These are phyloP conservation scores for Lasiosphaeria miniovina DNA, from an alignment of 495 filamentous ascomycete genomes.

Conservation along the genomic window DNA sequence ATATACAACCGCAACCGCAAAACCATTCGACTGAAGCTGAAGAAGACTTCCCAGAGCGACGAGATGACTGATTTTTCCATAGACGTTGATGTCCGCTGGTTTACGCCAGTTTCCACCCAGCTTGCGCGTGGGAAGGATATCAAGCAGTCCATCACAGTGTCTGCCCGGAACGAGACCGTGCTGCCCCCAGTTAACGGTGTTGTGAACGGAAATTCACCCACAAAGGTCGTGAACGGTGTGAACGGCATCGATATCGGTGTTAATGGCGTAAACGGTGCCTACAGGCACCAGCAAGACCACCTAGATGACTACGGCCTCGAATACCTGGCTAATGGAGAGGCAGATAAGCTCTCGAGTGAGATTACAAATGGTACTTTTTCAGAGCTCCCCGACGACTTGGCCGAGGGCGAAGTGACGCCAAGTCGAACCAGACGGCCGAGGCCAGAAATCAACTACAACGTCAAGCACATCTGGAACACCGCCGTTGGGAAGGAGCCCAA, in stretches of 20 bases:
- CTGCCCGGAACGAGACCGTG: conserved; percentile 27
- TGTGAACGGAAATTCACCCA: conserved; percentile 7
- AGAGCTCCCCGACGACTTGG: conserved; percentile 19
- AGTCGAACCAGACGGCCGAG: conserved; percentile 38
- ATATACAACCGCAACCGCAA: conserved; percentile 39
- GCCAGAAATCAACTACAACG: conserved; percentile 49
- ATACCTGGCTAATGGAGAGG: conserved; percentile 22
- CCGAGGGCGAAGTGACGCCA: conserved; percentile 36
- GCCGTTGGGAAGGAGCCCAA: conserved; percentile 44
- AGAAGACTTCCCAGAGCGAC: conserved; percentile 29
- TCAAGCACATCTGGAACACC: conserved; percentile 47
- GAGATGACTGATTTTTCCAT: conserved; percentile 37
- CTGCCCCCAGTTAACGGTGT: conserved; percentile 30
- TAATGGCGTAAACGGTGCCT: conserved; percentile 24
- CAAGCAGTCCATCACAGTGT: conserved; percentile 27
- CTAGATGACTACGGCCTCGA: background rate
- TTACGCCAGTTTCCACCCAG: conserved; percentile 30
- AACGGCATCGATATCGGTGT: conserved; percentile 15
- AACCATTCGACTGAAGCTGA: conserved; percentile 34
- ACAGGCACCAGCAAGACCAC: conserved; percentile 15
- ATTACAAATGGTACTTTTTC: conserved; percentile 8
- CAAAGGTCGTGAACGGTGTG: conserved; percentile 23
- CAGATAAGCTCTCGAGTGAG: conserved; percentile 26
- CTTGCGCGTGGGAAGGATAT: conserved; percentile 26
- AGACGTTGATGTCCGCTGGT: conserved; percentile 49